These are phyloP conservation scores for Aquanectria penicillioides DNA, from an alignment of 2,329 filamentous ascomycete genomes.

Conservation along the genomic window DNA sequence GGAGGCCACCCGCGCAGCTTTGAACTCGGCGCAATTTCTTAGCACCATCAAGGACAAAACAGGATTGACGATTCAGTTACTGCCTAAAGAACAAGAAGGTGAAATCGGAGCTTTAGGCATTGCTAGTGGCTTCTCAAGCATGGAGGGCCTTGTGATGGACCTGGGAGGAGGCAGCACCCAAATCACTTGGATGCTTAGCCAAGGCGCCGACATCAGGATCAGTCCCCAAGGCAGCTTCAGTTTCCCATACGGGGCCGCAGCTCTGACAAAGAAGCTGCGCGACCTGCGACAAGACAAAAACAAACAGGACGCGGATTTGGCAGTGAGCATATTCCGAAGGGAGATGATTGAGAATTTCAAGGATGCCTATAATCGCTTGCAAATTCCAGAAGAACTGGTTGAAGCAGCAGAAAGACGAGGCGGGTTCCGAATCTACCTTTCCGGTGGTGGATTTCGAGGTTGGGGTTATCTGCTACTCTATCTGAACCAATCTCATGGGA, in stretches of 20 bases:
- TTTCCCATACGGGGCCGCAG: conserved; percentile 76
- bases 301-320: conserved; percentile 52
- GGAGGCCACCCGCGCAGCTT: conserved; percentile 44
- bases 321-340: conserved; percentile 54
- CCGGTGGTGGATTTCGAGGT: conserved; percentile 75
- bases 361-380: conserved; percentile 61
- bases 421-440: conserved; percentile 71
- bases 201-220: conserved; percentile 59
- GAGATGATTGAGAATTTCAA: conserved; percentile 64
- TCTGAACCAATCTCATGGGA: conserved; percentile 66
- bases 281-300: conserved; percentile 52
- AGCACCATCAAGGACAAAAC: conserved; percentile 61
- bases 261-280: conserved; percentile 65
- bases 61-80: conserved; percentile 68
- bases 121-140: conserved; percentile 68
- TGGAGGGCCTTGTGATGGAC: conserved; percentile 78
- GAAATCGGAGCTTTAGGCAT: conserved; percentile 73
- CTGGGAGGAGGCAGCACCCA: conserved; percentile 76
- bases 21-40: conserved; percentile 43
- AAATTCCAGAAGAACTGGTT: conserved; percentile 62
- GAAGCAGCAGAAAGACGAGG: conserved; percentile 54
- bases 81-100: conserved; percentile 74
- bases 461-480: conserved; percentile 73
- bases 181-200: conserved; percentile 71
- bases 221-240: conserved; percentile 68